Base-by-base conservation (phyloP, 768 basidiomycete genomes). In the Tylopilus subfusipes region DNA sequence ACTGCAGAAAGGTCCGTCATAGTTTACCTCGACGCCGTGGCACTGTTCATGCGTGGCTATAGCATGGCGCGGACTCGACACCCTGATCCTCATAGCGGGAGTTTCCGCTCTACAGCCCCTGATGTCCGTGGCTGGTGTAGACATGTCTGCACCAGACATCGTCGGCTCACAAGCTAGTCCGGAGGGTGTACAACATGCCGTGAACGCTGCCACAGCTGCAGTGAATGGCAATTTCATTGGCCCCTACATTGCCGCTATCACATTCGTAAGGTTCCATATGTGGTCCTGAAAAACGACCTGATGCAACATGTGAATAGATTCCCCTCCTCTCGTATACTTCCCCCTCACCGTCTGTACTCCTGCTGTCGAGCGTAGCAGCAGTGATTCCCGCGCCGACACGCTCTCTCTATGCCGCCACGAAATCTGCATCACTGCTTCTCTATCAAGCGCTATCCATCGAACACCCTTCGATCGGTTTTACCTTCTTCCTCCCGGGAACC, bases 31-130 rank as follows among this genome's bases (percentile, higher is more conserved):
- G n/a, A n/a, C n/a, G n/a, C n/a, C n/a, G n/a, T n/a, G n/a, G n/a
- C n/a, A n/a, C n/a, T n/a, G n/a, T n/a, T n/a, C n/a, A n/a, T n/a
- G 3, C 21, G 6, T 45, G 4, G 33, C 21, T 43, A 16, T 10
- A 95, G 93, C 76, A 59, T 94, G 92, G 91, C 74, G 72, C 2
- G 90, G 92, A 16, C 60, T 95, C 2, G 93, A 96, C 68, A 96
- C 93, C 0, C 65, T 96, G 6, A 73, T 93, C 29, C 81, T 96
- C 33, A 79, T 82, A 30, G 92, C 93, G 3, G 94, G 94, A 4
- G 88, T 94, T 0, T 90, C 90, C 1, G 85, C 92, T 12, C 75
- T 93, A 3, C 83, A 81, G 49, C 88, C 93, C 0, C 73, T 96
- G 24, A 75, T 94, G 68, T 79, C 82, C 3, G 70, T 91, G 11